A percentile compares a stretch with the other conserved stretches of the same genome.
phyloP scores from a whole-genome alignment of 2,329 filamentous ascomycete species.

The Rhynchosporium agropyri region DNA sequence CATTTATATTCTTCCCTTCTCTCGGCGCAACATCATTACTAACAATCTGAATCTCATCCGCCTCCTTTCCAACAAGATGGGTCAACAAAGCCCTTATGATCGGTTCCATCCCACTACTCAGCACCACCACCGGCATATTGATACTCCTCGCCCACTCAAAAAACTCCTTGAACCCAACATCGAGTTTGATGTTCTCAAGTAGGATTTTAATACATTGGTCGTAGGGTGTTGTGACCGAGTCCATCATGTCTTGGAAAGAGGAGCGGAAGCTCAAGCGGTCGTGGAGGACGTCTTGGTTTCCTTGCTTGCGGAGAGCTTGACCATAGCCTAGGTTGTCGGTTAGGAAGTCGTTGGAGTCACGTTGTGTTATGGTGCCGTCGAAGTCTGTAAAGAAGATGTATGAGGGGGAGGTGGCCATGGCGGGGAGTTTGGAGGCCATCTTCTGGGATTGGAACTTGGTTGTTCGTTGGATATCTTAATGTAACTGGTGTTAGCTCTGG shows the following conservation, averaged over 20 bases:
- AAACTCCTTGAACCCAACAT: slow-evolving; percentile 87
- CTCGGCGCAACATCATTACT: slow-evolving; percentile 75
- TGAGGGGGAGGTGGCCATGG: slow-evolving; percentile 71
- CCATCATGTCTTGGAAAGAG: slow-evolving; percentile 89
- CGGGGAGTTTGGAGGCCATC: slow-evolving; percentile 51
- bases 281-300: slow-evolving; percentile 77
- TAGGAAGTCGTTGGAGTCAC: slow-evolving; percentile 69
- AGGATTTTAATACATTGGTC: slow-evolving; percentile 79
- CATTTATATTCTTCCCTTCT: slow-evolving; percentile 73
- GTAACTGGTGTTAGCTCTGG: no score
- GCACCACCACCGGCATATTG: slow-evolving; percentile 88
- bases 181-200: slow-evolving; percentile 80
- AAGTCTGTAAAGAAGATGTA: slow-evolving; percentile 99
- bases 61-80: slow-evolving; percentile 75
- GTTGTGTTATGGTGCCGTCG: slow-evolving; percentile 87
- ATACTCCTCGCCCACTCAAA: slow-evolving; percentile 78
- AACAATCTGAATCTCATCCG: slow-evolving; percentile 82
- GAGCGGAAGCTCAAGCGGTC: slow-evolving; percentile 76
- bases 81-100: slow-evolving; percentile 84
- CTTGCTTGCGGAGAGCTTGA: slow-evolving; percentile 65
- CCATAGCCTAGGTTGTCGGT: slow-evolving; percentile 94
- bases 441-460: slow-evolving; percentile 14
- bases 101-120: slow-evolving; percentile 91
- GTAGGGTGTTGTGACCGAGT: slow-evolving; percentile 80
- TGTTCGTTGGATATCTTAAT: no score